These are phyloP conservation scores for Cladosporium sp. DNA, from an alignment of 2,329 filamentous ascomycete genomes.

Conservation along the genomic window DNA sequence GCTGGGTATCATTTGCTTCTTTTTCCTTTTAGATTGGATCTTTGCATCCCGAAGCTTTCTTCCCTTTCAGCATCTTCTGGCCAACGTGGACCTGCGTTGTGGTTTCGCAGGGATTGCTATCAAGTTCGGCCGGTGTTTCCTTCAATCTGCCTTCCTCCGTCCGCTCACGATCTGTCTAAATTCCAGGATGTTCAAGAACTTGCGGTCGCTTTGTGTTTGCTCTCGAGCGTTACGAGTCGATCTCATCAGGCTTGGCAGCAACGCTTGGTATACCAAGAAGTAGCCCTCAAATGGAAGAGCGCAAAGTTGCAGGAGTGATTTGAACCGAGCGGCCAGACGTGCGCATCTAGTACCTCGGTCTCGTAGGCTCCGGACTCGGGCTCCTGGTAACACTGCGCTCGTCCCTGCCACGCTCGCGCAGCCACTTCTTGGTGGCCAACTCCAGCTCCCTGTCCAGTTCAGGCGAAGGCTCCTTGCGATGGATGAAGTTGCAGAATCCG, in stretches of 20 bases:
- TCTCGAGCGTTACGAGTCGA: no score
- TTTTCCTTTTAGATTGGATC: background rate
- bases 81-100: no score
- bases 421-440: conserved; percentile 92
- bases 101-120: background rate
- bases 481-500: conserved; percentile 99
- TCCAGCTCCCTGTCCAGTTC: conserved; percentile 86
- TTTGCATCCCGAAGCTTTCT: background rate
- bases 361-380: conserved; percentile 78
- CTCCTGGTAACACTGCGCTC: conserved; percentile 75
- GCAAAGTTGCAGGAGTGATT: no score
- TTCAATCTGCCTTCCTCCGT: background rate
- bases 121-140: background rate
- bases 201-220: no score
- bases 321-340: background rate
- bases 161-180: background rate
- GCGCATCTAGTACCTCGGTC: conserved; percentile 59
- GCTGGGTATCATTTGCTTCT: conserved; percentile 5
- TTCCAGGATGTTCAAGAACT: background rate
- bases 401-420: conserved; percentile 78
- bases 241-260: background rate
- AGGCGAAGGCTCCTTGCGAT: conserved; percentile 86
- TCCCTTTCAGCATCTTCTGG: background rate
- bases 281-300: no score
- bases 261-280: background rate